phyloP scores from a whole-genome alignment of 345 rosid species.

The Iberis pinnata region DNA sequence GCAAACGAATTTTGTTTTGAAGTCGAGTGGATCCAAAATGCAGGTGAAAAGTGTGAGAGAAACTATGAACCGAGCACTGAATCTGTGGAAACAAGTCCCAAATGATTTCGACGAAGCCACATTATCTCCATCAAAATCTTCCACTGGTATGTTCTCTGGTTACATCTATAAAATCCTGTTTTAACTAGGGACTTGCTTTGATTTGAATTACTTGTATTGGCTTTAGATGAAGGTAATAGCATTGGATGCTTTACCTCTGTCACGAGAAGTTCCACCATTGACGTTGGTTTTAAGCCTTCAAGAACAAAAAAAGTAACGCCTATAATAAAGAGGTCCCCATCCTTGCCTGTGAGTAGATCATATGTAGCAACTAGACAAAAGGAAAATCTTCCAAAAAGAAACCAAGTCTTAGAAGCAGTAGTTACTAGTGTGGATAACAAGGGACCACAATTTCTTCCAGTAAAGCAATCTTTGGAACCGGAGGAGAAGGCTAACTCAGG shows the following conservation, averaged over 20 bases:
- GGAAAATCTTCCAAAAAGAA: constrained; percentile 25
- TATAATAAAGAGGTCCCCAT: constrained; percentile 50
- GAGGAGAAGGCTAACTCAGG: constrained; percentile 30
- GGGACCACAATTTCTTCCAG: constrained; percentile 27
- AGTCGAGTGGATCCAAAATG: constrained; percentile 9
- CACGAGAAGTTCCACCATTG: constrained; percentile 38
- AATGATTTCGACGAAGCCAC: constrained; percentile 41
- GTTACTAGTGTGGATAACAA: constrained; percentile 25
- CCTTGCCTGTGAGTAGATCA: constrained; percentile 31
- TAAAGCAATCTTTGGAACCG: constrained; percentile 17
- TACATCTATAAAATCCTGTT: background rate
- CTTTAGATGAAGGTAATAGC: constrained; percentile 40
- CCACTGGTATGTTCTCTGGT: constrained; percentile 21
- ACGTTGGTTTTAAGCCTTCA: constrained; percentile 38
- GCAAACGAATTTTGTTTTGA: background rate
- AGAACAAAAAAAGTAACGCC: constrained; percentile 48
- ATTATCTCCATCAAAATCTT: constrained; percentile 28
- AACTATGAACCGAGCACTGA: constrained; percentile 70
- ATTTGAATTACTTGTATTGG: constrained; percentile 5
- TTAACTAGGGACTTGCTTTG: background rate
- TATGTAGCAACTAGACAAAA: constrained; percentile 29
- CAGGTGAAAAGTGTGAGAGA: constrained; percentile 83
- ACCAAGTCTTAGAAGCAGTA: background rate
- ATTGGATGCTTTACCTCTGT: constrained; percentile 37
- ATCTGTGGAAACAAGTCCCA: constrained; percentile 64